phyloP scores from a whole-genome alignment of 805 yeast genomes.

The Saturnispora dispora region DNA sequence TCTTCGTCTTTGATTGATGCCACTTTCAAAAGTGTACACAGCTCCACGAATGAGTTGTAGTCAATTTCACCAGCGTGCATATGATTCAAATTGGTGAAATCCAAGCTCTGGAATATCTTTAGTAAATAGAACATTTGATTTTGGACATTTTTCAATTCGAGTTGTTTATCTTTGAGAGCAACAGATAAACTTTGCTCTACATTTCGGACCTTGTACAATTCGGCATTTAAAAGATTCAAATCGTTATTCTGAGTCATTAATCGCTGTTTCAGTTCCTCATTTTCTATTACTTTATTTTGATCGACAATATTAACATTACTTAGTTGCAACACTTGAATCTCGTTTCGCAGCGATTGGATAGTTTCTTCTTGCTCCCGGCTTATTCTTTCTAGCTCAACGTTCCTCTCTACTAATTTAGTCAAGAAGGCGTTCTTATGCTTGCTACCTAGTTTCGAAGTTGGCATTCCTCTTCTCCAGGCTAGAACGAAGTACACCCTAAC shows the following conservation, averaged over 20 bases:
- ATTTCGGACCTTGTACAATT: not conserved
- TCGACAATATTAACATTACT: not conserved
- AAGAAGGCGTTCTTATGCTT: not conserved
- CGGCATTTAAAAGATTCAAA: not conserved
- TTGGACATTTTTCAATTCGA: slow-evolving; percentile 1
- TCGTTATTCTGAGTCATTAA: not conserved
- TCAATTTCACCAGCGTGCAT: not conserved
- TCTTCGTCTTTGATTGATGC: not conserved
- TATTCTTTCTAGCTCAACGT: not conserved
- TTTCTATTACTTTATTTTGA: not conserved
- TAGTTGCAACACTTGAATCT: not conserved
- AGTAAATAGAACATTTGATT: slow-evolving; percentile 5
- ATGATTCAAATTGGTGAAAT: not conserved
- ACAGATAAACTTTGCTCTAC: not conserved
- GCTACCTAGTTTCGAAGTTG: not conserved
- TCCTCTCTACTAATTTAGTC: not conserved
- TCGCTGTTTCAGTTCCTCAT: not conserved
- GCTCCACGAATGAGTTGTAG: slow-evolving; percentile 4
- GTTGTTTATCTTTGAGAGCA: not conserved
- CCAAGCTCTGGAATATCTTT: not conserved
- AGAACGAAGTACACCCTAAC: not conserved
- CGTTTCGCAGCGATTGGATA: not conserved
- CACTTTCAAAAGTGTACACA: slow-evolving; percentile 3
- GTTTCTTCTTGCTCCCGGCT: not conserved
- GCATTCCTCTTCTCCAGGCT: not conserved